These are phyloP conservation scores for Stachybotrys echinatus DNA, from an alignment of 2,329 filamentous ascomycete genomes.

Conservation along the genomic window DNA sequence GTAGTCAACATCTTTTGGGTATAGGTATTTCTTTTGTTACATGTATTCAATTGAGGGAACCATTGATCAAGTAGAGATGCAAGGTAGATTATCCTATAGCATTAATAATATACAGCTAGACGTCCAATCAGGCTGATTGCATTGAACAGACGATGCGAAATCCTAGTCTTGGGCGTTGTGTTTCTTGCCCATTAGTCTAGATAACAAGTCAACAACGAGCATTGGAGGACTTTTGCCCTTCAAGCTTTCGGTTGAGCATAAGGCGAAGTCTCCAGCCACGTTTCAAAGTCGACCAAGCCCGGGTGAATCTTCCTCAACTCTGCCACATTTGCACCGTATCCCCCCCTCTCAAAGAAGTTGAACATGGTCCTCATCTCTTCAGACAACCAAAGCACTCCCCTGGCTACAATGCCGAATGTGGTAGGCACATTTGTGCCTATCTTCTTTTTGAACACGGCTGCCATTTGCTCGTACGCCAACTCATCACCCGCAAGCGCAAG, in stretches of 20 bases:
- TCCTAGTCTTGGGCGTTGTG: not conserved
- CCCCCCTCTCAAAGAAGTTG: not conserved
- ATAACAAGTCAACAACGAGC: not conserved
- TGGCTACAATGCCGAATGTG: not conserved
- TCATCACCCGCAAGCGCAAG: conserved; percentile 37
- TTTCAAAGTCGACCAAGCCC: not conserved
- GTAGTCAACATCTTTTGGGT: no score
- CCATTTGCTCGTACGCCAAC: conserved; percentile 24
- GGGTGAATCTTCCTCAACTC: not conserved
- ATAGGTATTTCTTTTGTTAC: no score
- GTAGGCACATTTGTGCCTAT: conserved; percentile 13
- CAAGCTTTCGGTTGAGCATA: not conserved
- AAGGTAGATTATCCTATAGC: no score
- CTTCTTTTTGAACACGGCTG: conserved; percentile 22
- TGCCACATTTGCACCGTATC: not conserved
- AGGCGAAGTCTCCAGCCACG: no score
- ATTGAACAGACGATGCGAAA: no score
- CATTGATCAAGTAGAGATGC: no score
- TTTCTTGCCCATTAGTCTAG: not conserved
- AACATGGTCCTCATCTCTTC: not conserved
- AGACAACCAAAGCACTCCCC: not conserved
- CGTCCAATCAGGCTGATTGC: no score
- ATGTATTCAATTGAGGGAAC: no score
- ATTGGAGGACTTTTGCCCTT: not conserved
- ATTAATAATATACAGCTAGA: no score